Percentiles rank a stretch among this genome's conserved stretches.
phyloP scores from a whole-genome alignment of 2,329 filamentous ascomycete genomes.

The Ophiocordyceps polyrhachis-furcata region DNA sequence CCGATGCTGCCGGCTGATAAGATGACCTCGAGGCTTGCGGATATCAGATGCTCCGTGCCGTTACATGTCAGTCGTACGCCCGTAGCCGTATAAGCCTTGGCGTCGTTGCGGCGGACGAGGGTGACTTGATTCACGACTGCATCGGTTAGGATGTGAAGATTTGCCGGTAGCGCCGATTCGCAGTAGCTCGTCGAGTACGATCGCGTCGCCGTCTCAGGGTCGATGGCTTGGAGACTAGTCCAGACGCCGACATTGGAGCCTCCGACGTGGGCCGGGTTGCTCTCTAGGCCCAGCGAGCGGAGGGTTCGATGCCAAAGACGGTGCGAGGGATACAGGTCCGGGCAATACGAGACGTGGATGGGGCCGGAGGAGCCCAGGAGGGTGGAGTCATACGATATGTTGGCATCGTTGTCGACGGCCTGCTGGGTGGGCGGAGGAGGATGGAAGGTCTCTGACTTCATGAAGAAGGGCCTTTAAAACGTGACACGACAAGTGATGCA shows the following conservation, averaged over 20 bases:
- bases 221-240: slow-evolving; percentile 29
- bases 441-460: slow-evolving; percentile 29
- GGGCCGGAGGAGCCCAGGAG: slow-evolving; percentile 26
- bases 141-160: slow-evolving; percentile 19
- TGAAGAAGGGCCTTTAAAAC: slow-evolving; percentile 26
- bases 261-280: slow-evolving; percentile 24
- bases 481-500: too few relatives aligned
- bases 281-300: slow-evolving; percentile 20
- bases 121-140: slow-evolving; percentile 11
- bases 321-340: slow-evolving; percentile 21
- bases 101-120: slow-evolving; percentile 7
- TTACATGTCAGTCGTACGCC: slow-evolving; percentile 16
- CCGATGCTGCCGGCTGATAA: slow-evolving; percentile 37
- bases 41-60: slow-evolving; percentile 17
- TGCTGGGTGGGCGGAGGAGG: slow-evolving; percentile 16
- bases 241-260: slow-evolving; percentile 31
- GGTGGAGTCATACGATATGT: slow-evolving; percentile 18
- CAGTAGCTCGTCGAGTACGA: slow-evolving; percentile 29
- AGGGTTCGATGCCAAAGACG: slow-evolving; percentile 28
- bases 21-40: slow-evolving; percentile 32
- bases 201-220: slow-evolving; percentile 23
- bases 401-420: slow-evolving; percentile 14
- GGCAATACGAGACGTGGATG: slow-evolving; percentile 27
- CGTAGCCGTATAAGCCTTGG: slow-evolving; percentile 8
- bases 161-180: slow-evolving; percentile 18